Conservation (phyloP, 1,284 basidiomycete species). For the Anthracocystis walkeri region DNA sequence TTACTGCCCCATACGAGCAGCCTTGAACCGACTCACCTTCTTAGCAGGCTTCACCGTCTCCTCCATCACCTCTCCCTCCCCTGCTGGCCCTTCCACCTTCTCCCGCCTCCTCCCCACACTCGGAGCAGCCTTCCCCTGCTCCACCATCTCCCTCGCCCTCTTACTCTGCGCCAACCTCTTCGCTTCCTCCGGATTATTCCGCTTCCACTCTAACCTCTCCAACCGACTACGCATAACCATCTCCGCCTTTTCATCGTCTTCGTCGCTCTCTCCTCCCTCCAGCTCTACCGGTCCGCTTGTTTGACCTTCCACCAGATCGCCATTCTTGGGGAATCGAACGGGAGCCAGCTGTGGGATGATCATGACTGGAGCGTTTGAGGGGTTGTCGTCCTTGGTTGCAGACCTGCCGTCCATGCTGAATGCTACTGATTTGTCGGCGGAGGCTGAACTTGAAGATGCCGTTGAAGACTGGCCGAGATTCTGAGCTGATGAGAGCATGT, state of each 20-base stretch:
- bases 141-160: slow-evolving; percentile 16
- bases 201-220: slow-evolving; percentile 42
- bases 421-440: slow-evolving; percentile 7
- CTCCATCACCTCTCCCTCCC: background rate
- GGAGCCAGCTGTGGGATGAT: slow-evolving; percentile 56
- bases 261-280: slow-evolving; percentile 56
- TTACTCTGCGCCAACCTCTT: slow-evolving; percentile 18
- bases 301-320: slow-evolving; percentile 39
- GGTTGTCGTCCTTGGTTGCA: background rate
- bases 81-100: background rate
- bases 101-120: slow-evolving; percentile 6
- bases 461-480: slow-evolving; percentile 32
- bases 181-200: slow-evolving; percentile 36
- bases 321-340: slow-evolving; percentile 49
- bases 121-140: slow-evolving; percentile 25
- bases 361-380: slow-evolving; percentile 43
- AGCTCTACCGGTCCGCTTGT: slow-evolving; percentile 41
- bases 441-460: background rate
- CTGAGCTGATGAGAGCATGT: slow-evolving; percentile 41
- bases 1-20: slow-evolving; percentile 41
- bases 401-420: slow-evolving; percentile 34
- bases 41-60: slow-evolving; percentile 19
- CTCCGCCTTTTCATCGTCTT: slow-evolving; percentile 55
- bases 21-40: slow-evolving; percentile 51
- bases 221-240: slow-evolving; percentile 56